phyloP scores from a whole-genome alignment of 2,329 filamentous ascomycete species.

The Talaromyces marneffei region DNA sequence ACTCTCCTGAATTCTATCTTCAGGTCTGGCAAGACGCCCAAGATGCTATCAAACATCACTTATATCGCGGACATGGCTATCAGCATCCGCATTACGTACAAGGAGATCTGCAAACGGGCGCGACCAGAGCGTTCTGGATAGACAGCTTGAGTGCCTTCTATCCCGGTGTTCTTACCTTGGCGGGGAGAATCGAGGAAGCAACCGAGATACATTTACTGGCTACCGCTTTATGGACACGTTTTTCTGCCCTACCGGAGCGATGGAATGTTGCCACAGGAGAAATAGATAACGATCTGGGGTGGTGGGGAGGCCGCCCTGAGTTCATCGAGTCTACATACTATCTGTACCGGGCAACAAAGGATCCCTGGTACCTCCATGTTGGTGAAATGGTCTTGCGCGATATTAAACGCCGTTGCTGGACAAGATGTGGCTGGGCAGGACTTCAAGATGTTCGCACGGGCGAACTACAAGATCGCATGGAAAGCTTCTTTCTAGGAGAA shows the following conservation, averaged over 20 bases:
- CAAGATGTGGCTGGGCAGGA: conserved; percentile 87
- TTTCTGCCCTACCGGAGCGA: conserved; percentile 86
- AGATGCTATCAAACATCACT: conserved; percentile 77
- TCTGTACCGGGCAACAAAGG: conserved; percentile 84
- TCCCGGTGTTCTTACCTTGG: conserved; percentile 76
- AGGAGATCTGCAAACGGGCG: conserved; percentile 80
- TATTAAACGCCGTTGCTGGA: conserved; percentile 82
- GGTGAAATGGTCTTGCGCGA: conserved; percentile 93
- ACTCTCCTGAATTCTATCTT: conserved; percentile 72
- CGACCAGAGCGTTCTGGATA: conserved; percentile 85
- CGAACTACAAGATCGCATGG: conserved; percentile 90
- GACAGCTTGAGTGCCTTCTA: conserved; percentile 96
- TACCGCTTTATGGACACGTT: conserved; percentile 89
- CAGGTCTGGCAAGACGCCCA: conserved; percentile 80
- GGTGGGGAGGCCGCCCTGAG: conserved; percentile 94
- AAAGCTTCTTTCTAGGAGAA: conserved; percentile 96
- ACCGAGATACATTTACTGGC: conserved; percentile 85
- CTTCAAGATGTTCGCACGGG: conserved; percentile 76
- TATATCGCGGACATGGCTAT: conserved; percentile 69
- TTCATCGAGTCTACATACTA: conserved; percentile 97
- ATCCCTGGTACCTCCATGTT: conserved; percentile 93
- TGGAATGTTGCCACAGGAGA: conserved; percentile 83
- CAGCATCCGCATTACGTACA: conserved; percentile 93
- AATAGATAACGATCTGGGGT: conserved; percentile 79
- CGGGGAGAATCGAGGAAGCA: conserved; percentile 85